These are phyloP conservation scores for Cladosporium sp. DNA, from an alignment of 2,329 filamentous ascomycete genomes.

Conservation along the genomic window DNA sequence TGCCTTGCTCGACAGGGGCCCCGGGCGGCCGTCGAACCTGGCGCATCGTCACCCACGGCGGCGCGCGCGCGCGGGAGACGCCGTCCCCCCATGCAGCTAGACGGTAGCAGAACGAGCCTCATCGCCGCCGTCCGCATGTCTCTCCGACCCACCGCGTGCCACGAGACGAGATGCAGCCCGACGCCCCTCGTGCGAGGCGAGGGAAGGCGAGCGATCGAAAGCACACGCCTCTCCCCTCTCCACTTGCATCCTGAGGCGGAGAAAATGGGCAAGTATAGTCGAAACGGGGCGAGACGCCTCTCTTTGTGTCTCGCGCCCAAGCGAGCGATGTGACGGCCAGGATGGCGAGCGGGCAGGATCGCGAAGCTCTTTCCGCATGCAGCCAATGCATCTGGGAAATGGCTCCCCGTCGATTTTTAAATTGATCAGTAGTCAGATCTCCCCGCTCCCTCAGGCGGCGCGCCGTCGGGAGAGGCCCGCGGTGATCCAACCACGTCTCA, in stretches of 20 bases:
- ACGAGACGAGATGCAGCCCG: slow-evolving; percentile 1
- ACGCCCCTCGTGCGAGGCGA: slow-evolving; percentile 2
- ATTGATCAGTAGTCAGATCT: too few species aligned
- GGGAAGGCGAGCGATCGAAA: background rate
- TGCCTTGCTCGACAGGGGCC: slow-evolving; percentile 1
- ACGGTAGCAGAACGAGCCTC: slow-evolving; percentile 4
- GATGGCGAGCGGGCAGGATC: too few species aligned
- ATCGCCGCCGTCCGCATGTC: slow-evolving; percentile 1
- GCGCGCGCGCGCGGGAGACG: background rate
- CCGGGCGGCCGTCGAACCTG: too few species aligned
- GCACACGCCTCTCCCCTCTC: too few species aligned
- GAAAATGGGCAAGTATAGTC: background rate
- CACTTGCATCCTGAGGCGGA: background rate
- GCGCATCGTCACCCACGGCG: too few species aligned
- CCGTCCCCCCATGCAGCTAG: background rate
- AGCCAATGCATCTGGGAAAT: background rate
- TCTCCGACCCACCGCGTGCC: slow-evolving; percentile 6
- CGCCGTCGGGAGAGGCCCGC: too few species aligned
- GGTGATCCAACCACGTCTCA: too few species aligned
- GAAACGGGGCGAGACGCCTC: background rate
- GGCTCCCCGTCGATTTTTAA: background rate
- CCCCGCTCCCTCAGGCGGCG: too few species aligned
- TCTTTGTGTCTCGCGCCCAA: too few species aligned
- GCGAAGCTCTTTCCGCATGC: background rate
- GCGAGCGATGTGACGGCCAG: too few species aligned